Conservation (phyloP, 2,329 filamentous ascomycete genomes). For the Fusarium pseudonygamai region DNA sequence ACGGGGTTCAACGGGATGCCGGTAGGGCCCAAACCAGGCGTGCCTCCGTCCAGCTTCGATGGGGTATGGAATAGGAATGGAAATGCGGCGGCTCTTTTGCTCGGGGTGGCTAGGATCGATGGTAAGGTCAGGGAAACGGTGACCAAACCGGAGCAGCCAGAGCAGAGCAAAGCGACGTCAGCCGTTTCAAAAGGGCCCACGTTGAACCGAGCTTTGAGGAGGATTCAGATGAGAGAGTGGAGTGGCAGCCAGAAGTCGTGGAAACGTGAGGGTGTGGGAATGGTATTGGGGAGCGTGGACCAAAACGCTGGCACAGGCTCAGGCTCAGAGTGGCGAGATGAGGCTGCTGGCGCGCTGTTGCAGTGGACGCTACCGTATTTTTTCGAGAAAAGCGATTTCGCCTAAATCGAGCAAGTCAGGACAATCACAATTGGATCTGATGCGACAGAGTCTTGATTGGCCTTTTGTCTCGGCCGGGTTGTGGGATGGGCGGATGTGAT, state of each 20-base stretch:
- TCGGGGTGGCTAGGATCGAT: slow-evolving; percentile 40
- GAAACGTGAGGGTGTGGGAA: slow-evolving; percentile 29
- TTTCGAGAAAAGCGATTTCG: slow-evolving; percentile 32
- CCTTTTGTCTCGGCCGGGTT: slow-evolving; percentile 12
- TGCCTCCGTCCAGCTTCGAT: slow-evolving; percentile 36
- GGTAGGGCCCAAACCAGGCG: slow-evolving; percentile 30
- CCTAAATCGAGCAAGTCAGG: slow-evolving; percentile 30
- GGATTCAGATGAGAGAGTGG: slow-evolving; percentile 26
- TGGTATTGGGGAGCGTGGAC: slow-evolving; percentile 23
- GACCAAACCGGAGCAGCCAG: background rate
- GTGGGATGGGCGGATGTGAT: slow-evolving; percentile 29
- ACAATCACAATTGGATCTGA: slow-evolving; percentile 34
- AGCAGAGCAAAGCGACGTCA: slow-evolving; percentile 32
- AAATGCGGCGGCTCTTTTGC: slow-evolving; percentile 45
- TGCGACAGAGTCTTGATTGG: slow-evolving; percentile 38
- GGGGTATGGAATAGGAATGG: slow-evolving; percentile 41
- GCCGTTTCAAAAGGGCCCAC: slow-evolving; percentile 38
- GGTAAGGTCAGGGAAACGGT: slow-evolving; percentile 34
- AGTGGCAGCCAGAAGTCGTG: slow-evolving; percentile 17
- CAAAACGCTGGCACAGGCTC: slow-evolving; percentile 20
- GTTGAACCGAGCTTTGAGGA: slow-evolving; percentile 17
- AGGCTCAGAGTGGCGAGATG: slow-evolving; percentile 39
- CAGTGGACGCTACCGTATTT: slow-evolving; percentile 8
- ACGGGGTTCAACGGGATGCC: slow-evolving; percentile 25
- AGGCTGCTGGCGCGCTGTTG: slow-evolving; percentile 20